phyloP scores from a whole-genome alignment of 148 eudicot genomes.

The Suaeda aralocaspica region DNA sequence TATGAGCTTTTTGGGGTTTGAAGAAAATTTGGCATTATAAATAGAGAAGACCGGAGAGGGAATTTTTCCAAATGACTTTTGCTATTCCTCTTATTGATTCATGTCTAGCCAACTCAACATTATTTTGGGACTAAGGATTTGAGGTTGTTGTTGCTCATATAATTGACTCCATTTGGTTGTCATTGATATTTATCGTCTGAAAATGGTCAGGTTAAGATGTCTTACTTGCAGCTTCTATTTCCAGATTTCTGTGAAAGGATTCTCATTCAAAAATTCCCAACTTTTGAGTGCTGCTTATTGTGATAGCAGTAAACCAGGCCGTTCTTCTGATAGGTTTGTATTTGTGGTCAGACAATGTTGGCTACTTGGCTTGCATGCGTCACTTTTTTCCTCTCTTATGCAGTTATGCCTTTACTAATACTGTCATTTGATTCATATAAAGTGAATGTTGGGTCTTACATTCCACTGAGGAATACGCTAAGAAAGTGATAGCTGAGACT shows the following conservation, averaged over 20 bases:
- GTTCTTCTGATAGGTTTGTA: constrained; percentile 57
- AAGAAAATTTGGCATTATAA: too few species aligned
- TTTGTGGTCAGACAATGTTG: constrained; percentile 4
- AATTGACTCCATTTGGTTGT: not conserved
- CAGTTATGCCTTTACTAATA: constrained; percentile 7
- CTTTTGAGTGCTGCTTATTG: constrained; percentile 67
- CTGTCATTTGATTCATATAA: constrained; percentile 7
- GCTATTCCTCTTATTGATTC: too few species aligned
- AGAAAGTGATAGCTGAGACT: constrained; percentile 53
- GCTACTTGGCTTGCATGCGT: constrained; percentile 8
- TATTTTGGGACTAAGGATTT: too few species aligned
- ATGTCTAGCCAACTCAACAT: too few species aligned
- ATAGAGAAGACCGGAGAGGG: too few species aligned
- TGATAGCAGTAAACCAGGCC: constrained; percentile 94
- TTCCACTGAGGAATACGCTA: constrained; percentile 79
- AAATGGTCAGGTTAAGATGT: not conserved
- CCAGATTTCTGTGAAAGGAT: constrained; percentile 70
- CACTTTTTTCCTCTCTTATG: not conserved
- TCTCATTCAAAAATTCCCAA: constrained; percentile 65
- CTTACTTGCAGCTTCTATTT: not conserved
- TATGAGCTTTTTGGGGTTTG: too few species aligned
- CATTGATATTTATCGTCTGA: not conserved
- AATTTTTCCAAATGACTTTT: too few species aligned
- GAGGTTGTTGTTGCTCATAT: not conserved
- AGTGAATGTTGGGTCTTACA: constrained; percentile 93